phyloP scores from a whole-genome alignment of 2,329 filamentous ascomycete genomes.

The Curvularia lunata region DNA sequence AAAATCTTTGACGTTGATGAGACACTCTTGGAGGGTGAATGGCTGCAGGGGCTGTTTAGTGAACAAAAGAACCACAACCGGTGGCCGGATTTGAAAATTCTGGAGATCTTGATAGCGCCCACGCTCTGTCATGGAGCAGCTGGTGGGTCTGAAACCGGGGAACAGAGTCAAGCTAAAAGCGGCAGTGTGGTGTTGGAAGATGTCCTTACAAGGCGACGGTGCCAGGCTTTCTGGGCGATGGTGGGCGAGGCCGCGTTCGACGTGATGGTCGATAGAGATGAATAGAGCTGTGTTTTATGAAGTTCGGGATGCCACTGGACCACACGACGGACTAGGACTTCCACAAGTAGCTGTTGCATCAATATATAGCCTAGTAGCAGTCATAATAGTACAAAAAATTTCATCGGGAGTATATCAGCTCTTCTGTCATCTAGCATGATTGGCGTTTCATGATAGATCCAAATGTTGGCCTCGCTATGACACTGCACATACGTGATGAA shows the following conservation, averaged over 20 bases:
- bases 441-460: no score
- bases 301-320: no score
- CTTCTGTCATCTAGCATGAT: no score
- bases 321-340: no score
- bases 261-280: conserved; percentile 1
- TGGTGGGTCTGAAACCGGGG: background rate
- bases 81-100: conserved; percentile 8
- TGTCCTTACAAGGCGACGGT: background rate
- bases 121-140: background rate
- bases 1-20: conserved; percentile 20
- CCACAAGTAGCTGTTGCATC: no score
- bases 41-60: conserved; percentile 17
- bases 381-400: no score
- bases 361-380: no score
- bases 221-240: conserved; percentile 1
- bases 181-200: background rate
- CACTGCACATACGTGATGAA: no score
- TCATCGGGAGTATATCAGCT: no score
- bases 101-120: conserved; percentile 15
- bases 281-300: background rate
- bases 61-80: conserved; percentile 2
- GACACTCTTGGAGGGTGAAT: conserved; percentile 8
- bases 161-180: background rate
- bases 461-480: no score
- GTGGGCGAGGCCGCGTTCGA: background rate